These are phyloP conservation scores for Boletus reticuloceps DNA, from an alignment of 768 basidiomycete genomes.

Conservation along the genomic window DNA sequence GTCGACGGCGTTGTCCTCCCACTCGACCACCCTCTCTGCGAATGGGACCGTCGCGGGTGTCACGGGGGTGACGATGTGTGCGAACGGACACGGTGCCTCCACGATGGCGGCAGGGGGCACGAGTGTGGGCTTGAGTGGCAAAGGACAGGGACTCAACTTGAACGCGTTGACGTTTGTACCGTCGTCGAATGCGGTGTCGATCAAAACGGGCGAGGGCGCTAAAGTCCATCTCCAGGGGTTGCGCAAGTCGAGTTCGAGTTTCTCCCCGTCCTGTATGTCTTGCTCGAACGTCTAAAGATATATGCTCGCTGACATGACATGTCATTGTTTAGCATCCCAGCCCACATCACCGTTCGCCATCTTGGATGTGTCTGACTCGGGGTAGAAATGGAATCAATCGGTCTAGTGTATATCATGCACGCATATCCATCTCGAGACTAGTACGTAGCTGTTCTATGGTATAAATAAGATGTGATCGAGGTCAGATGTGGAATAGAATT, in stretches of 20 bases:
- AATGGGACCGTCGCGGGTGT: neutral
- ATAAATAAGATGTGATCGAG: too few relatives aligned
- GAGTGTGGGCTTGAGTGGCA: neutral
- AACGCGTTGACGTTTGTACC: slow-evolving; percentile 22
- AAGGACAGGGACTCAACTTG: slow-evolving; percentile 15
- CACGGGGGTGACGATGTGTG: neutral
- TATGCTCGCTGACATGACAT: neutral
- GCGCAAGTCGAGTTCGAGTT: slow-evolving; percentile 14
- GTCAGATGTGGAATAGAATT: neutral
- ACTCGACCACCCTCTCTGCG: slow-evolving; percentile 6
- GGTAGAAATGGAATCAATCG: neutral
- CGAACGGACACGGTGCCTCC: neutral
- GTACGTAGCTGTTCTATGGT: neutral
- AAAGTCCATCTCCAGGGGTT: slow-evolving; percentile 13
- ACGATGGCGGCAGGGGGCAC: neutral
- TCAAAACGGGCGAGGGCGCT: slow-evolving; percentile 21
- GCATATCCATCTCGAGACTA: neutral
- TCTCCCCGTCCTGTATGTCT: slow-evolving; percentile 27
- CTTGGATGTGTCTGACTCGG: slow-evolving; percentile 14
- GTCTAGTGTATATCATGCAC: neutral
- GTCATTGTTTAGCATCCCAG: slow-evolving; percentile 18
- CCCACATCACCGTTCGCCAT: slow-evolving; percentile 26
- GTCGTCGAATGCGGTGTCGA: slow-evolving; percentile 9
- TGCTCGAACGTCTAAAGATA: neutral
- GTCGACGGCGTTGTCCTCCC: slow-evolving; percentile 6